Conservation (phyloP, 768 basidiomycete genomes). For the Mycena chlorophos region DNA sequence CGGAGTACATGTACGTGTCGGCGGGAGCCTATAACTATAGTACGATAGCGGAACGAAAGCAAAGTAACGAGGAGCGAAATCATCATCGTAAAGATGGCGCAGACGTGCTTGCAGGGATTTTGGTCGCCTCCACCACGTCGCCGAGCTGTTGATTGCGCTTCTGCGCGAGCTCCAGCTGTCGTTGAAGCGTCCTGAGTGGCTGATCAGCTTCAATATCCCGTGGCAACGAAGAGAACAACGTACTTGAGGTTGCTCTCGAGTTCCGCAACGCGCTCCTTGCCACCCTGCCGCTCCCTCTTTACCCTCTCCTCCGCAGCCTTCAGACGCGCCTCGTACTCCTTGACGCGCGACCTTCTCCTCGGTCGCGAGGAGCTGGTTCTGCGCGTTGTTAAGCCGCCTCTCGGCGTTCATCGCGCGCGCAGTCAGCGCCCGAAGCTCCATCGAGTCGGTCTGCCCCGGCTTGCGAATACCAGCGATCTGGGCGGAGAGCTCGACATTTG, state of each 20-base stretch:
- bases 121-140: constrained; percentile 51
- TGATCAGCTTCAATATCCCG: constrained; percentile 3
- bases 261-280: constrained; percentile 80
- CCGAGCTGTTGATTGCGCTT: constrained; percentile 65
- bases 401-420: constrained; percentile 84
- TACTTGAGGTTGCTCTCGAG: constrained; percentile 73
- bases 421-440: constrained; percentile 68
- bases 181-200: constrained; percentile 61
- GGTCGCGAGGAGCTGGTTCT: constrained; percentile 78
- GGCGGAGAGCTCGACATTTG: constrained; percentile 69
- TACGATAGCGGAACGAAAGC: background rate
- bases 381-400: constrained; percentile 78
- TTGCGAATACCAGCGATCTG: constrained; percentile 68
- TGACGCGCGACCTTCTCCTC: constrained; percentile 89
- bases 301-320: constrained; percentile 87
- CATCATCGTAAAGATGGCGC: background rate
- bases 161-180: constrained; percentile 77
- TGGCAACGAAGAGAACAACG: constrained; percentile 24
- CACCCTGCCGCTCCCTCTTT: constrained; percentile 91
- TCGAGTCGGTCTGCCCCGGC: constrained; percentile 57
- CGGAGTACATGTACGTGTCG: no score
- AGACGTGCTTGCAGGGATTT: constrained; percentile 17
- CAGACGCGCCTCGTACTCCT: constrained; percentile 82
- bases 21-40: no score
- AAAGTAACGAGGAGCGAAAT: background rate